Conservation (phyloP, 352 stramenopile species). For the Phytophthora capsici region DNA sequence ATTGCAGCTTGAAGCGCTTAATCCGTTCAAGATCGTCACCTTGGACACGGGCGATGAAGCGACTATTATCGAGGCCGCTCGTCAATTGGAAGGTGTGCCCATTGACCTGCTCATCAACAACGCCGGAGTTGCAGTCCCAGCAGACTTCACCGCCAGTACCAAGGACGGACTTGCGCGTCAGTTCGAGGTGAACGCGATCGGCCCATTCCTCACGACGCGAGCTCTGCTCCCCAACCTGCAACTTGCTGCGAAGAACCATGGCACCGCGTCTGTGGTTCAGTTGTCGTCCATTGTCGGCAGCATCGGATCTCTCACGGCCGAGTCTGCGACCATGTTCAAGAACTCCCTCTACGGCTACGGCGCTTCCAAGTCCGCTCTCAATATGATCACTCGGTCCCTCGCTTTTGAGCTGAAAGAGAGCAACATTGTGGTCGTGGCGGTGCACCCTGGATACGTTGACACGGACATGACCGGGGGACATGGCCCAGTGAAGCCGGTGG, state of each 20-base stretch:
- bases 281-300: slow-evolving; percentile 52
- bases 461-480: slow-evolving; percentile 43
- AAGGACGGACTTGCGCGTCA: too few relatives aligned
- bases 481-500: slow-evolving; percentile 24
- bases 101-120: slow-evolving; percentile 68
- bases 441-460: slow-evolving; percentile 52
- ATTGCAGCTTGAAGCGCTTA: slow-evolving; percentile 16
- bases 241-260: slow-evolving; percentile 32
- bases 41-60: slow-evolving; percentile 48
- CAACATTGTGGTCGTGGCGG: slow-evolving; percentile 43
- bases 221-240: slow-evolving; percentile 51
- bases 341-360: slow-evolving; percentile 55
- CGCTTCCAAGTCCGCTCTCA: slow-evolving; percentile 52
- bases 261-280: slow-evolving; percentile 42
- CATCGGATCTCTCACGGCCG: slow-evolving; percentile 21
- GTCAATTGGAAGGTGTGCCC: slow-evolving; percentile 36
- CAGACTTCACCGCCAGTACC: slow-evolving; percentile 36
- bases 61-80: slow-evolving; percentile 39
- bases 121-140: slow-evolving; percentile 31
- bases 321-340: slow-evolving; percentile 16
- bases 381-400: slow-evolving; percentile 15
- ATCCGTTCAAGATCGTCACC: slow-evolving; percentile 42
- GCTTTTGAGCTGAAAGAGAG: slow-evolving; percentile 49
- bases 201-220: slow-evolving; percentile 40
- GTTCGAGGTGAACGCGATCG: slow-evolving; percentile 52